Evolutionary conservation across 805 yeast genomes (phyloP).

Genomic region (Ogataea parapolymorpha): DNA sequence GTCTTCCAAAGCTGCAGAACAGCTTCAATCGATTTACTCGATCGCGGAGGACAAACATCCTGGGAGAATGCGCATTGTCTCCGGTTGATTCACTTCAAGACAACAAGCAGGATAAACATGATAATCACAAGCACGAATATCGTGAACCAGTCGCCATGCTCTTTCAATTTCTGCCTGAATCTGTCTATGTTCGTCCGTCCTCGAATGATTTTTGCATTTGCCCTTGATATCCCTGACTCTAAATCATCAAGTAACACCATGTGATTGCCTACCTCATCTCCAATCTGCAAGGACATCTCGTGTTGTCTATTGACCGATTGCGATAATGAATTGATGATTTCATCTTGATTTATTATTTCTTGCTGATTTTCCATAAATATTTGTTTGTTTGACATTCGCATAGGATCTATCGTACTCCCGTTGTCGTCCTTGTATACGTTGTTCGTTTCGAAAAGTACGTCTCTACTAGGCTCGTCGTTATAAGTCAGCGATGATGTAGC

Average conservation of each 20-base stretch:
- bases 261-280: slow-evolving; percentile 47
- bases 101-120: slow-evolving; percentile 40
- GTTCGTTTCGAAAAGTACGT: neutral
- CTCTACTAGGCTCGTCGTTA: slow-evolving; percentile 11
- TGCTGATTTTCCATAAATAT: slow-evolving; percentile 42
- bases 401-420: slow-evolving; percentile 4
- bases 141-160: slow-evolving; percentile 48
- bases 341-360: slow-evolving; percentile 45
- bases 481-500: slow-evolving; percentile 4
- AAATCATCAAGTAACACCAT: slow-evolving; percentile 47
- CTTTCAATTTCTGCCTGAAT: slow-evolving; percentile 40
- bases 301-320: slow-evolving; percentile 43
- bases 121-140: slow-evolving; percentile 43
- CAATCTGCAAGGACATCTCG: slow-evolving; percentile 43
- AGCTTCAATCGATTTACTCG: slow-evolving; percentile 7
- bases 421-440: neutral
- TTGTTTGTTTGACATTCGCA: slow-evolving; percentile 28
- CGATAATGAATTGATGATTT: slow-evolving; percentile 38
- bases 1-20: slow-evolving; percentile 10
- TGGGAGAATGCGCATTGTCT: slow-evolving; percentile 7
- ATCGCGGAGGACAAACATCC: slow-evolving; percentile 8
- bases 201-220: slow-evolving; percentile 38
- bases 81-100: slow-evolving; percentile 30
- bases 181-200: slow-evolving; percentile 40
- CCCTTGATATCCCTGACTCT: slow-evolving; percentile 43